A percentile compares a stretch with the other conserved stretches of the same genome.
phyloP scores from a whole-genome alignment of 2,329 filamentous ascomycete genomes.

The Nemania sp. region DNA sequence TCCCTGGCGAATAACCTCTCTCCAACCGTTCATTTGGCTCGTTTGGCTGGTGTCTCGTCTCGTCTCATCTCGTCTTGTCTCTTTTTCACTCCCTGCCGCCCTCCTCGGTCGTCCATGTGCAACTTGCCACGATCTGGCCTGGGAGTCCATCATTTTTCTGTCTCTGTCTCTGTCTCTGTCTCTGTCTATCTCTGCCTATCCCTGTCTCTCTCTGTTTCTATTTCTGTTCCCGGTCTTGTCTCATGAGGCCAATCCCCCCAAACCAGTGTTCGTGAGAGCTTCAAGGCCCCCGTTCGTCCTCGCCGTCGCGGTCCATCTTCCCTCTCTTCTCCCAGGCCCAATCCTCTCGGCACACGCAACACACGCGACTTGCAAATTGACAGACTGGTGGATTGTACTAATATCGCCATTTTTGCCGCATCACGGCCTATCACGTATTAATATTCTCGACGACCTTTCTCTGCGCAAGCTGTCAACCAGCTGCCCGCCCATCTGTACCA shows the following conservation, averaged over 20 bases:
- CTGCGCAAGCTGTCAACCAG: not conserved
- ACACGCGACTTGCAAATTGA: no score
- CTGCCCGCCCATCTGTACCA: not conserved
- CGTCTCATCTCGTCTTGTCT: constrained; percentile 6
- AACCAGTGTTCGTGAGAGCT: constrained; percentile 2
- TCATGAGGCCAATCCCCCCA: constrained; percentile 11
- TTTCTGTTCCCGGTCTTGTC: constrained; percentile 13
- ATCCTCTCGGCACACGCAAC: no score
- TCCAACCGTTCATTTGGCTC: constrained; percentile 14
- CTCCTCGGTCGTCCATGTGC: constrained; percentile 20
- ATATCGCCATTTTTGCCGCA: constrained; percentile 5
- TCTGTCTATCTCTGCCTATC: constrained; percentile 16
- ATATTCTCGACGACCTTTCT: constrained; percentile 4
- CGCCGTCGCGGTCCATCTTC: no score
- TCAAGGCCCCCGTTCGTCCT: not conserved
- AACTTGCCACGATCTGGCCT: not conserved
- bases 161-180: constrained; percentile 18
- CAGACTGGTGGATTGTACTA: not conserved
- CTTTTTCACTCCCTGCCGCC: constrained; percentile 15
- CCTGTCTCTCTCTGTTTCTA: constrained; percentile 19
- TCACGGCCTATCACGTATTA: constrained; percentile 14
- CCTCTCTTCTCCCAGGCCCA: no score
- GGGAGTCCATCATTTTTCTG: not conserved
- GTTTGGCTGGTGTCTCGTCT: not conserved
- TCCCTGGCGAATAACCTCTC: constrained; percentile 23